Evolutionary conservation across 441 rosid species (phyloP).

Genomic region (Kokia cookei): DNA sequence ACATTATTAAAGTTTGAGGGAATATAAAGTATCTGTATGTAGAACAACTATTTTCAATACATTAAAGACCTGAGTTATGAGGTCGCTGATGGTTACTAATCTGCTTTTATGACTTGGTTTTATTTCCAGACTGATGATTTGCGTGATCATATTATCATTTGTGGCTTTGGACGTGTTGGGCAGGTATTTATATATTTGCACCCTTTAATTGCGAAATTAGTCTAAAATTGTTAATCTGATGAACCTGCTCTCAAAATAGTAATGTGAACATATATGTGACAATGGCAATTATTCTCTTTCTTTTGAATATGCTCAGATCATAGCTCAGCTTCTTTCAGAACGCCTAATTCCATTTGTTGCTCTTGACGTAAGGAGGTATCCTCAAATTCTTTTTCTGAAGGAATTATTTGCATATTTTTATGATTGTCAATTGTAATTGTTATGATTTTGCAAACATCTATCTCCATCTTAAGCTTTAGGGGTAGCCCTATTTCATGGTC

Average conservation of each 20-base stretch:
- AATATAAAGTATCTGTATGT: not conserved
- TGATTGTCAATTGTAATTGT: not conserved
- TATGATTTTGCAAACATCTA: not conserved
- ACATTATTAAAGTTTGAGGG: not conserved
- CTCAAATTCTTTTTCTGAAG: not conserved
- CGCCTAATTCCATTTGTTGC: constrained; percentile 96
- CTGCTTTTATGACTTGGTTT: constrained; percentile 15
- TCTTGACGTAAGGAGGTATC: constrained; percentile 92
- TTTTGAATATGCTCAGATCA: constrained; percentile 51
- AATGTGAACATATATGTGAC: not conserved
- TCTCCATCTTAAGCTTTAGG: not conserved
- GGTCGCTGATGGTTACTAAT: not conserved
- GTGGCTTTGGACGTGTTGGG: constrained; percentile 99
- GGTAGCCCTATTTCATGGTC: not conserved
- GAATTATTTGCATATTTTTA: not conserved
- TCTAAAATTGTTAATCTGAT: not conserved
- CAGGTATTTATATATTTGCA: constrained; percentile 51
- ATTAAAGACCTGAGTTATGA: not conserved
- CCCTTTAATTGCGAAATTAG: constrained; percentile 3
- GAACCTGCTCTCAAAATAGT: not conserved
- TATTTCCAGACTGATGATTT: constrained; percentile 89
- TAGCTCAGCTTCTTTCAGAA: constrained; percentile 98
- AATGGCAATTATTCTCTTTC: not conserved
- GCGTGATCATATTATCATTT: constrained; percentile 90
- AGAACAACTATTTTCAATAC: not conserved